Evolutionary conservation across 2,329 filamentous ascomycete genomes (phyloP).

Genomic region (Colletotrichum sp.): DNA sequence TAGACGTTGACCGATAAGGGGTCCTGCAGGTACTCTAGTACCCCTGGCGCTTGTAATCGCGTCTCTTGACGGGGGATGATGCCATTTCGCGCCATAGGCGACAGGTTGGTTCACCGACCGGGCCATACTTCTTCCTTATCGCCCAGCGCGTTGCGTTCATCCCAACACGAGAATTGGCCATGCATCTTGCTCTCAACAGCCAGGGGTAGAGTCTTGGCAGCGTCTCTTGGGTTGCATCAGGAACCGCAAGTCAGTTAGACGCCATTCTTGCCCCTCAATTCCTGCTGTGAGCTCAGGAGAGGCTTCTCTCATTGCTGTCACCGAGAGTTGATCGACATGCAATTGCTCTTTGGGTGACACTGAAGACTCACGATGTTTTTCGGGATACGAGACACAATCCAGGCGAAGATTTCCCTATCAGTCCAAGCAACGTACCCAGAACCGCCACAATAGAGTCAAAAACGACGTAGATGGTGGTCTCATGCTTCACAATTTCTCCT

Average conservation of each 20-base stretch:
- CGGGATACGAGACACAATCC: neutral
- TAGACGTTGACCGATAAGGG: neutral
- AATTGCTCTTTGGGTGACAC: fast-evolving
- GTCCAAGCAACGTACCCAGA: neutral
- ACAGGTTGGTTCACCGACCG: neutral
- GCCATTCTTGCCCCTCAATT: neutral
- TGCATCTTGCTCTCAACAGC: neutral
- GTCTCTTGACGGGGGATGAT: neutral
- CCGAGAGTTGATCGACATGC: neutral
- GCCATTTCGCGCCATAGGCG: neutral
- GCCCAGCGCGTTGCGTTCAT: neutral
- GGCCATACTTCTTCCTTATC: neutral
- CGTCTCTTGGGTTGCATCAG: neutral
- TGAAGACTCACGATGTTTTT: neutral
- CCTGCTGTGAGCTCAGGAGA: neutral
- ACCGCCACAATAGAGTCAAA: neutral
- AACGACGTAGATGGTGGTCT: neutral
- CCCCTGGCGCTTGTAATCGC: neutral
- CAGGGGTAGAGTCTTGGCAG: neutral
- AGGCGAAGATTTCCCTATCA: neutral
- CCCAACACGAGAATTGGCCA: neutral
- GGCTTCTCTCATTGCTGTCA: neutral
- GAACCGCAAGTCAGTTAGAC: neutral
- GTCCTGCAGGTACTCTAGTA: neutral
- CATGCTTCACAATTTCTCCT: neutral